Evolutionary conservation across 768 basidiomycete species (phyloP).

Genomic region (Tubosaeta brunneosetosa): DNA sequence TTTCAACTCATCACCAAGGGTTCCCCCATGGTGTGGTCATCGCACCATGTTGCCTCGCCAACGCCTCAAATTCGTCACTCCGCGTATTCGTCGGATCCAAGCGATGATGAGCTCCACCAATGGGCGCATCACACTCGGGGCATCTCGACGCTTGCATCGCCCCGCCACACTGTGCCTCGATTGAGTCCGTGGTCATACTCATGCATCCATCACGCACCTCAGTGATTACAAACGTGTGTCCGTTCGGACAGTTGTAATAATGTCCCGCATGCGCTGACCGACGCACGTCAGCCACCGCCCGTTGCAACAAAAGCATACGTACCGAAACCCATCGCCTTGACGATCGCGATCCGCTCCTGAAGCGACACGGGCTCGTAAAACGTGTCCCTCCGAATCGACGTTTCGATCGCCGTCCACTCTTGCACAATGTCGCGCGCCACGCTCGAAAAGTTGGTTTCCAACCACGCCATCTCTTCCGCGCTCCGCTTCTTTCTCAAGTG

Average conservation of each 20-base stretch:
- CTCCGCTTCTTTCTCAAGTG: constrained; percentile 25
- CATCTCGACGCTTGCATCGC: constrained; percentile 46
- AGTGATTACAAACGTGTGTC: constrained; percentile 56
- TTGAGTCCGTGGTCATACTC: background rate
- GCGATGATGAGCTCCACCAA: constrained; percentile 47
- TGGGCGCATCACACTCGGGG: constrained; percentile 52
- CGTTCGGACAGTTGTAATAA: constrained; percentile 52
- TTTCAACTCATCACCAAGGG: too few relatives aligned
- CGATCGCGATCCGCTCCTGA: constrained; percentile 48
- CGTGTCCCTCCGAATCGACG: constrained; percentile 36
- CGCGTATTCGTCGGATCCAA: constrained; percentile 42
- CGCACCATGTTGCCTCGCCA: constrained; percentile 35
- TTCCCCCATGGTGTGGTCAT: constrained; percentile 26
- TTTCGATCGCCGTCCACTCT: constrained; percentile 44
- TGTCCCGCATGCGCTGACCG: constrained; percentile 38
- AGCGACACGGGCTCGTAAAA: constrained; percentile 51
- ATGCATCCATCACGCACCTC: constrained; percentile 35
- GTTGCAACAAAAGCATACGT: constrained; percentile 1
- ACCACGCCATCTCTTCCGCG: constrained; percentile 33
- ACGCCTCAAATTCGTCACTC: constrained; percentile 42
- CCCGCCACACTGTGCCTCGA: constrained; percentile 49
- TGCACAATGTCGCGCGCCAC: constrained; percentile 36
- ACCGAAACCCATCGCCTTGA: constrained; percentile 51
- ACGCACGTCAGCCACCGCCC: background rate
- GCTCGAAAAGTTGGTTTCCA: constrained; percentile 38